Conservation (phyloP, 208 protist species). For the Acanthamoeba rhysodes region DNA sequence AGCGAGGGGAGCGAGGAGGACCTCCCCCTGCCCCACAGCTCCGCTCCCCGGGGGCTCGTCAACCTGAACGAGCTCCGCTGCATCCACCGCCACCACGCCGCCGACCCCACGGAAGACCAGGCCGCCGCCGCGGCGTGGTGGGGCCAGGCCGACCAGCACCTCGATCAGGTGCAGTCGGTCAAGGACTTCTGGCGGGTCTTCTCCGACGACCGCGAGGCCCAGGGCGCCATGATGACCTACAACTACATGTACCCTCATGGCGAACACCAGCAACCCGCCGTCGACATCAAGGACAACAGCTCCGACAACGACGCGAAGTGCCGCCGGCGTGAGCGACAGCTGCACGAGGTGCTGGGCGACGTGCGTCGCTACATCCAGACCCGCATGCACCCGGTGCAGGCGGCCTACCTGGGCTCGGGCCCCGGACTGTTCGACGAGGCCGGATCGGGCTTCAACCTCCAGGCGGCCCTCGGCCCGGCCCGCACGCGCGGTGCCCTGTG, state of each 20-base stretch:
- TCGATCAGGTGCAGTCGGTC: not conserved
- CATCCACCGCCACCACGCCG: not conserved
- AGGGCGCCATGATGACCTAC: slow-evolving; percentile 33
- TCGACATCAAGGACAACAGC: not conserved
- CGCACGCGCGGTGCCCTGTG: slow-evolving; percentile 12
- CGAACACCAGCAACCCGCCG: not conserved
- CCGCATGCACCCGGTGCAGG: slow-evolving; percentile 57
- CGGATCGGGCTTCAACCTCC: slow-evolving; percentile 53
- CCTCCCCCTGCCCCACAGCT: not conserved
- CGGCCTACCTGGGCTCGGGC: not conserved
- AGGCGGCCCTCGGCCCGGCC: not conserved
- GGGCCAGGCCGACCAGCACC: not conserved
- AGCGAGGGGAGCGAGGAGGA: slow-evolving; percentile 14
- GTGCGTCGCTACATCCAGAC: slow-evolving; percentile 12
- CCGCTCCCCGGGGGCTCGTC: not conserved
- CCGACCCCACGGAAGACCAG: not conserved
- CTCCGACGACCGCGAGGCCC: not conserved
- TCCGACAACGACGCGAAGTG: not conserved
- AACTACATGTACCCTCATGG: slow-evolving; percentile 59
- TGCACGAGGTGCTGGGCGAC: not conserved
- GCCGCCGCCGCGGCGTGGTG: not conserved
- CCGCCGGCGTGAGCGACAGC: not conserved
- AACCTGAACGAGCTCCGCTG: not conserved
- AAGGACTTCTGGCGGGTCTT: slow-evolving; percentile 49
- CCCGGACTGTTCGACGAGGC: not conserved